Evolutionary conservation across 2,329 filamentous ascomycete species (phyloP), one percentile per base, ranked within the genome.

Genomic region (Cadophora luteo-olivacea): DNA sequence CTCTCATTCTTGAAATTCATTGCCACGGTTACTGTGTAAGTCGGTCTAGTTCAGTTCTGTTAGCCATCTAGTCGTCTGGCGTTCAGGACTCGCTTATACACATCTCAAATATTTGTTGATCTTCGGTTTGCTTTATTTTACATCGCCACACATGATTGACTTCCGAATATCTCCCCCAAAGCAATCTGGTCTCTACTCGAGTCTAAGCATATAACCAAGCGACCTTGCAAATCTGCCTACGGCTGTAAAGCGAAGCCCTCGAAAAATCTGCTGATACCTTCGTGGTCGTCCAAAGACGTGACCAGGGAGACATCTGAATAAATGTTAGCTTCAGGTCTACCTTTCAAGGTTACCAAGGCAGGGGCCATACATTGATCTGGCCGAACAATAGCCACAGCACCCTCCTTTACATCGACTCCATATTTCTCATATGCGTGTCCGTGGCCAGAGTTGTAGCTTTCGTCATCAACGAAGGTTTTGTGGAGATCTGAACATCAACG

Each of bases 381-480:
- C 16, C 88, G 81, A 9, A 89, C 82, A 68, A 90, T 79, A 0
- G 86, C 81, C 4, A 88, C 70, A 0, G 82, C 83, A 0, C 85
- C 85, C 38, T 76, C 67, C 5, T 77, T 70, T 0, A 81, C 76
- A 65, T 84, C 80, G 14, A 90, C 79, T 0, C 86, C 86, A 52
- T 88, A 87, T 9, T 79, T 79, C 61, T 86, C 80, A 71, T 90
- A 90, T 1, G 84, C 85, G 55, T 86, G 81, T 0, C 87, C 87
- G 67, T 88, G 85, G 1, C 85, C 85, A 1, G 81, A 80, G 67
- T 85, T 84, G 73, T 87, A 85, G 72, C 82, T 84, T 65, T 84
- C 81, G 51, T 87, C 85, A 57, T 88, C 86, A 38, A 84, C 80
- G 73, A 84, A 90, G 1, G 85, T 82, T 69, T 90, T 90, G 72